phyloP scores from a whole-genome alignment of 2,329 filamentous ascomycete genomes.

The Exophiala dermatitidis region DNA sequence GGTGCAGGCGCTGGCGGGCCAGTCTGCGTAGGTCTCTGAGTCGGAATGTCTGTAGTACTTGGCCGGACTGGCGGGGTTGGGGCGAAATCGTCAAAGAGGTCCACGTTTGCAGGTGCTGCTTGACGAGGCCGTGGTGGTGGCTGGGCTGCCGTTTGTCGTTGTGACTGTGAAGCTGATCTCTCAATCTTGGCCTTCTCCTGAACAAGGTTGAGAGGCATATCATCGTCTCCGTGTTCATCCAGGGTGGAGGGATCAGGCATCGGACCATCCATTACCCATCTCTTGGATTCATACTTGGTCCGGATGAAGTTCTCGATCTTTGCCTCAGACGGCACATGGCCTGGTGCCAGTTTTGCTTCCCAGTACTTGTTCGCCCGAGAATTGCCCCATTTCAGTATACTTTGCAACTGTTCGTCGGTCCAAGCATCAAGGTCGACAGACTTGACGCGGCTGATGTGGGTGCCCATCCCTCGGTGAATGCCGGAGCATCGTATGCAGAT shows the following conservation, averaged over 20 bases:
- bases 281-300: slow-evolving; percentile 97
- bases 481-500: slow-evolving; percentile 97
- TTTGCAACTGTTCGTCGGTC: slow-evolving; percentile 96
- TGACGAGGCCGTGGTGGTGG: slow-evolving; percentile 32
- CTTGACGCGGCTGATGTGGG: slow-evolving; percentile 96
- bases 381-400: slow-evolving; percentile 92
- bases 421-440: slow-evolving; percentile 96
- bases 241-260: slow-evolving; percentile 88
- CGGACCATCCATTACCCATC: slow-evolving; percentile 97
- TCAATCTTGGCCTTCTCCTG: slow-evolving; percentile 65
- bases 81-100: slow-evolving; percentile 75
- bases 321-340: slow-evolving; percentile 87
- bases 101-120: slow-evolving; percentile 49
- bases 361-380: slow-evolving; percentile 94
- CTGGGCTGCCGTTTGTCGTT: slow-evolving; percentile 39
- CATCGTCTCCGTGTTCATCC: slow-evolving; percentile 77
- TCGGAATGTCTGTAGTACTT: slow-evolving; percentile 62
- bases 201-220: slow-evolving; percentile 62
- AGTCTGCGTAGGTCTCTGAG: slow-evolving; percentile 51
- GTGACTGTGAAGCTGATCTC: slow-evolving; percentile 51
- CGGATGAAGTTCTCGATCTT: slow-evolving; percentile 99
- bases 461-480: slow-evolving; percentile 97
- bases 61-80: slow-evolving; percentile 57
- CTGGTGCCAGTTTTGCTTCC: slow-evolving; percentile 86
- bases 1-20: slow-evolving; percentile 55